Conservation (phyloP, 2,329 filamentous ascomycete species). For the Immersiporthe knoxdaviesiana region DNA sequence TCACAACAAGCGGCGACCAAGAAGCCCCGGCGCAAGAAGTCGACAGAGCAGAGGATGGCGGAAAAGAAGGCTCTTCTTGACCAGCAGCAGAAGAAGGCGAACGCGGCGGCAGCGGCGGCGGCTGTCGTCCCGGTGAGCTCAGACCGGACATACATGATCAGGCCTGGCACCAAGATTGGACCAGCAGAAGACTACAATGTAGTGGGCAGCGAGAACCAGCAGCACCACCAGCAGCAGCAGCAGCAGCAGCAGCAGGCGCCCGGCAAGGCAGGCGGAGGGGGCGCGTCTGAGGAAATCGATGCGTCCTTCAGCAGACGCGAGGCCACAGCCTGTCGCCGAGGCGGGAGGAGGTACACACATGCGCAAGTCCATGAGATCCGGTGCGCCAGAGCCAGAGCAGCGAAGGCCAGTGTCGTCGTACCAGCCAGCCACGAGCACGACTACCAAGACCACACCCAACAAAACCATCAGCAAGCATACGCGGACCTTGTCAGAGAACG, state of each 20-base stretch:
- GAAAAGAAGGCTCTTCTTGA: slow-evolving; percentile 46
- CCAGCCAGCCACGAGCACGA: slow-evolving; percentile 19
- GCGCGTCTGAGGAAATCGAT: slow-evolving; percentile 51
- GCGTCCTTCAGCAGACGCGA: slow-evolving; percentile 38
- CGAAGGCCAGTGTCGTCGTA: slow-evolving; percentile 20
- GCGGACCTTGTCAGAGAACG: slow-evolving; percentile 21
- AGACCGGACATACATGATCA: slow-evolving; percentile 38
- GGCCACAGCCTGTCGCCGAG: slow-evolving; percentile 25
- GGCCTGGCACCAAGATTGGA: slow-evolving; percentile 36
- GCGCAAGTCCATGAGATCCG: slow-evolving; percentile 17
- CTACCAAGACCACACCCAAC: not conserved
- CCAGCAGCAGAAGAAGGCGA: slow-evolving; percentile 38
- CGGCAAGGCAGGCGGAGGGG: slow-evolving; percentile 31
- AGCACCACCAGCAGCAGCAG: slow-evolving; percentile 14
- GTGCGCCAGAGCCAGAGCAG: slow-evolving; percentile 22
- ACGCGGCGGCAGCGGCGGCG: not conserved
- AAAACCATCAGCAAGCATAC: slow-evolving; percentile 15
- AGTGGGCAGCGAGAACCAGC: slow-evolving; percentile 21
- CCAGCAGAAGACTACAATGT: slow-evolving; percentile 18
- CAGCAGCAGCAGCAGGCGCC: slow-evolving; percentile 13
- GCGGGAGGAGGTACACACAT: slow-evolving; percentile 12
- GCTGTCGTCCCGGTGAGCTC: slow-evolving; percentile 14
- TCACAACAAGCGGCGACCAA: slow-evolving; percentile 35
- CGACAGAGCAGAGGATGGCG: slow-evolving; percentile 46
- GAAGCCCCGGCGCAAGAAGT: slow-evolving; percentile 46